Base-by-base conservation (phyloP, 1,284 basidiomycete genomes). In the Sphagnurus paluster region DNA sequence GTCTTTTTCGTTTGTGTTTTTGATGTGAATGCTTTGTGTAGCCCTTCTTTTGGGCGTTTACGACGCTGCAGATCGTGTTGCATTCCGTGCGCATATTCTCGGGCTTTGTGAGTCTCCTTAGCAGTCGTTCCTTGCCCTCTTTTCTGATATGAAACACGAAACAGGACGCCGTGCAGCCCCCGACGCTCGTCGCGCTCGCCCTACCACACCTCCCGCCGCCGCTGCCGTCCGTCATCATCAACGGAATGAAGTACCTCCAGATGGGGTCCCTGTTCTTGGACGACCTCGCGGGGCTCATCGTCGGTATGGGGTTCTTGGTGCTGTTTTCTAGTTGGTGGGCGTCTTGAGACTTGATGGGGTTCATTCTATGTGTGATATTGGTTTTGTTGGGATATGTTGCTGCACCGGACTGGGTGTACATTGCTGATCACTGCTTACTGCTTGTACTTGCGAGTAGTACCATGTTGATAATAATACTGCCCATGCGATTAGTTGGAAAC, bases 11-110 rank as follows among this genome's bases (percentile, higher is more conserved):
- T 14, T 35, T 13, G 39, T 41, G 42, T 38, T 46, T 45, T 50
- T 32, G 49, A 33, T 33, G 30, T 14, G 14, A 3, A 30, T 39
- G 56, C 24, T 10, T 39, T 7, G 24, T 42, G 8, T 52, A 90
- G 87, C 81, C 84, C 1, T 88, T 90, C 69, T 87, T 90, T 63
- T 87, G 83, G 81, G 82, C 78, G 13, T 89, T 90, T 53, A 77
- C 79, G 30, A 84, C 87, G 1, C 59, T 90, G 3, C 77, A 89
- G 53, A 70, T 89, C 14, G 71, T 74, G 10, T 57, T 90, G 38
- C 85, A 89, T 55, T 87, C 87, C 11, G 60, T 82, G 54, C 78
- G 82, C 44, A 79, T 90, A 64, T 81, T 86, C 57, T 76, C 74
- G 13, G 79, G 80, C 52, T 75, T 83, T 46, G 87, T 88, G 57